Evolutionary conservation across 768 basidiomycete genomes (phyloP).

Genomic region (Mycena olivaceomarginata): DNA sequence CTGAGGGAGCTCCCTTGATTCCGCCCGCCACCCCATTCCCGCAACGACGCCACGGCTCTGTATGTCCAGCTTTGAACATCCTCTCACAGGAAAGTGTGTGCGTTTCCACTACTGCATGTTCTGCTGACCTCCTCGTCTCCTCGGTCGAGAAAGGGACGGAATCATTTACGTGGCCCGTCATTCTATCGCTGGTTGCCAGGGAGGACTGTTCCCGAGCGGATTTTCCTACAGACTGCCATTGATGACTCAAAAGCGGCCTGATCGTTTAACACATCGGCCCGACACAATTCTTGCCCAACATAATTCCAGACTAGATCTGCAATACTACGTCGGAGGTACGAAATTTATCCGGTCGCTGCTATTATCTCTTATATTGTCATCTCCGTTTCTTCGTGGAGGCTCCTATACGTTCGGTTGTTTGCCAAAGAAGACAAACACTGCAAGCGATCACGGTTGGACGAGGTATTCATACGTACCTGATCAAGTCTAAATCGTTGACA

Average conservation of each 20-base stretch:
- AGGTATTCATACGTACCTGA: background rate
- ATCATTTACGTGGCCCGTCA: background rate
- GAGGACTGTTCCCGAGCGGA: slow-evolving; percentile 11
- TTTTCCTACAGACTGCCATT: background rate
- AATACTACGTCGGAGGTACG: background rate
- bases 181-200: slow-evolving; percentile 17
- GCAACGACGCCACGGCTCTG: background rate
- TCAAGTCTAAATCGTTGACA: background rate
- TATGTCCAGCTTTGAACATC: background rate
- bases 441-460: no score
- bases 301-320: background rate
- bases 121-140: no score
- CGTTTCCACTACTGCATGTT: background rate
- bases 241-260: background rate
- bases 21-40: background rate
- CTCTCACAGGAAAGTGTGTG: background rate
- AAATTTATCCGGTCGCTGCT: background rate
- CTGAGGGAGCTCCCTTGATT: background rate
- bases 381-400: background rate
- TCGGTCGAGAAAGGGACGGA: slow-evolving; percentile 9
- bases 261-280: background rate
- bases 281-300: background rate
- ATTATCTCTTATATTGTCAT: background rate
- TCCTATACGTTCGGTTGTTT: background rate
- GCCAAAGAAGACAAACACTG: no score